Conservation (phyloP, 768 basidiomycete species). For the Gloeostereum incarnatum region DNA sequence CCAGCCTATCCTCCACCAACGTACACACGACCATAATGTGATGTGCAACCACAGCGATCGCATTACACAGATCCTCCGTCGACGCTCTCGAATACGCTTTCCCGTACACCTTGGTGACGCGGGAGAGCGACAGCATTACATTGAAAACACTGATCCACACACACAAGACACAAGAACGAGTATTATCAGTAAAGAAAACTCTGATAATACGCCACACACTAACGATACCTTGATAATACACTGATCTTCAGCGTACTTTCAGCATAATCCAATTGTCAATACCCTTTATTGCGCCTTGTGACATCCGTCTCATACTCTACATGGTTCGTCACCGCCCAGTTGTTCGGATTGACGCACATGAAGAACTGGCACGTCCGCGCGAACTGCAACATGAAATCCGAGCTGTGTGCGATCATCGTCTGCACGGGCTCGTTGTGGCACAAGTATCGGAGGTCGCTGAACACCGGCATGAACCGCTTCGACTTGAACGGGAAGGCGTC, state of each 20-base stretch:
- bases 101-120: constrained; percentile 84
- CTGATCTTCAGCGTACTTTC: no score
- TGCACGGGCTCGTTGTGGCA: constrained; percentile 78
- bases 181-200: no score
- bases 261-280: no score
- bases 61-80: constrained; percentile 49
- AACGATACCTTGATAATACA: no score
- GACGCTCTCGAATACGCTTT: constrained; percentile 63
- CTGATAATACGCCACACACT: no score
- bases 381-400: constrained; percentile 61
- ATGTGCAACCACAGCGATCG: constrained; percentile 60
- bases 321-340: constrained; percentile 71
- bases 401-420: constrained; percentile 60
- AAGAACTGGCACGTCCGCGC: constrained; percentile 79
- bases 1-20: constrained; percentile 55
- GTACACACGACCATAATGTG: constrained; percentile 69
- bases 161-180: no score
- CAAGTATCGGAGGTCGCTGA: constrained; percentile 82
- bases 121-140: constrained; percentile 82
- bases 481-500: constrained; percentile 87
- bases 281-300: no score
- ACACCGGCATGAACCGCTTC: constrained; percentile 93
- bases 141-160: constrained; percentile 97
- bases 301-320: constrained; percentile 96
- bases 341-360: constrained; percentile 89